Evolutionary conservation across 495 filamentous ascomycete species (phyloP).

Genomic region (Wilcoxina mikolae): DNA sequence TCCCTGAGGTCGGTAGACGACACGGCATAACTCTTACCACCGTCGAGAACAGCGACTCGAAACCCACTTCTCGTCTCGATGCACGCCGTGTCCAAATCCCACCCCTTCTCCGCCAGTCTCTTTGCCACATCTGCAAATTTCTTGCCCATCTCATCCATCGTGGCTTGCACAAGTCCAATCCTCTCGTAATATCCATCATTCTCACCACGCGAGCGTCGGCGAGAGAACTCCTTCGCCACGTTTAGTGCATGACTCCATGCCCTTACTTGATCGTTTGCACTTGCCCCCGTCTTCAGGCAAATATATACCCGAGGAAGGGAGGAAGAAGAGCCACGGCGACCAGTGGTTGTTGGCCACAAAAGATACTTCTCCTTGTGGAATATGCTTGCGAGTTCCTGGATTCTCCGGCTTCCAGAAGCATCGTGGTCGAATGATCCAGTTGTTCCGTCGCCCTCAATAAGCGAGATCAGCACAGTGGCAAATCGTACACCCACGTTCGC

Average conservation of each 20-base stretch:
- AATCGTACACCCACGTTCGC: slow-evolving; percentile 37
- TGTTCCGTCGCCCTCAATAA: slow-evolving; percentile 12
- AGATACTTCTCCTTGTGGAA: slow-evolving; percentile 40
- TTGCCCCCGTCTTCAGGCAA: slow-evolving; percentile 47
- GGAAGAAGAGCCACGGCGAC: neutral
- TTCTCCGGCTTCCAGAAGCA: slow-evolving; percentile 12
- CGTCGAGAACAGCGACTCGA: slow-evolving; percentile 1
- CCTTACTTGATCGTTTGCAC: slow-evolving; percentile 40
- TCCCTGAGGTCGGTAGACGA: neutral
- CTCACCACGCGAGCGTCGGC: slow-evolving; percentile 12
- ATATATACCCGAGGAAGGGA: slow-evolving; percentile 29
- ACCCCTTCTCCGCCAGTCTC: slow-evolving; percentile 38
- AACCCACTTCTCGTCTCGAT: slow-evolving; percentile 40
- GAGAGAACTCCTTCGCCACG: slow-evolving; percentile 33
- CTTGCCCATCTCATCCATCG: slow-evolving; percentile 31
- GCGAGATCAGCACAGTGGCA: slow-evolving; percentile 18
- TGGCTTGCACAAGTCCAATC: slow-evolving; percentile 23
- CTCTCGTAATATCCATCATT: slow-evolving; percentile 14
- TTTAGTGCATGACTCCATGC: slow-evolving; percentile 65
- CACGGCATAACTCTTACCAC: neutral
- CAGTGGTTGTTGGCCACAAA: slow-evolving; percentile 31
- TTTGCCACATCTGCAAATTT: slow-evolving; percentile 33
- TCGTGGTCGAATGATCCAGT: neutral
- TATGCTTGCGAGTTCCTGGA: slow-evolving; percentile 37
- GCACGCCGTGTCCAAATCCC: slow-evolving; percentile 44